These are phyloP conservation scores for Exophiala viscosa DNA, from an alignment of 2,329 filamentous ascomycete genomes.

Conservation along the genomic window DNA sequence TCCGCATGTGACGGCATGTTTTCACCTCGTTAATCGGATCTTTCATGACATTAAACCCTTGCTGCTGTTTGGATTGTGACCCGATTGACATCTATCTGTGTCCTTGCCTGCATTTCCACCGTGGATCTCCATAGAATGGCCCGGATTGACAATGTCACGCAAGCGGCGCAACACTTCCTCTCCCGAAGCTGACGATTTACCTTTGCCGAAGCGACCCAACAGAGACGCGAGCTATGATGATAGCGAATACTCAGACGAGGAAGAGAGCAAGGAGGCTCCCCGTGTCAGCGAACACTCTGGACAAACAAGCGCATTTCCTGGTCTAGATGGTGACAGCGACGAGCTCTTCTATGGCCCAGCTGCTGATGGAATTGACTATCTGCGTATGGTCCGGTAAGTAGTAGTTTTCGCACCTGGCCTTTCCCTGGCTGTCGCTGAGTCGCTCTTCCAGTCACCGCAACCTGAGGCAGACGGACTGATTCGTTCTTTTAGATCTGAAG, in stretches of 20 bases:
- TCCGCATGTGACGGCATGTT: too few species aligned
- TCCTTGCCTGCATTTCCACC: background rate
- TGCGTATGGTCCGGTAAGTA: conserved; percentile 66
- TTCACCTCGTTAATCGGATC: too few species aligned
- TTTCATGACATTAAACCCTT: too few species aligned
- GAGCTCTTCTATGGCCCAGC: conserved; percentile 66
- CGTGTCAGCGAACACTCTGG: conserved; percentile 63
- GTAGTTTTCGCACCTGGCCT: background rate
- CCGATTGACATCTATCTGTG: background rate
- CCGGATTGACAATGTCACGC: conserved; percentile 29
- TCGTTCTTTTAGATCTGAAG: conserved; percentile 63
- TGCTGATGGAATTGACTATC: conserved; percentile 65
- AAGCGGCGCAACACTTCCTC: conserved; percentile 30
- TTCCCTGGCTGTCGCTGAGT: conserved; percentile 22
- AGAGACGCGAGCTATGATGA: conserved; percentile 24
- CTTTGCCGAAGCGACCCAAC: conserved; percentile 16
- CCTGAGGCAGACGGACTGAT: conserved; percentile 5
- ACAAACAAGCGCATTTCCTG: conserved; percentile 68
- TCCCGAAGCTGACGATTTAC: conserved; percentile 22
- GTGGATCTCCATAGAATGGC: background rate
- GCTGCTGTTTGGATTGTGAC: background rate
- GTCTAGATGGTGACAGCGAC: conserved; percentile 48
- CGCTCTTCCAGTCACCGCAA: background rate
- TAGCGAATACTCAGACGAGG: conserved; percentile 30
- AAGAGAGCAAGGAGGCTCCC: conserved; percentile 36